Percentiles rank a stretch among this genome's conserved stretches.
Conservation (phyloP, 2,329 filamentous ascomycete genomes). For the Penicillium glabrum region DNA sequence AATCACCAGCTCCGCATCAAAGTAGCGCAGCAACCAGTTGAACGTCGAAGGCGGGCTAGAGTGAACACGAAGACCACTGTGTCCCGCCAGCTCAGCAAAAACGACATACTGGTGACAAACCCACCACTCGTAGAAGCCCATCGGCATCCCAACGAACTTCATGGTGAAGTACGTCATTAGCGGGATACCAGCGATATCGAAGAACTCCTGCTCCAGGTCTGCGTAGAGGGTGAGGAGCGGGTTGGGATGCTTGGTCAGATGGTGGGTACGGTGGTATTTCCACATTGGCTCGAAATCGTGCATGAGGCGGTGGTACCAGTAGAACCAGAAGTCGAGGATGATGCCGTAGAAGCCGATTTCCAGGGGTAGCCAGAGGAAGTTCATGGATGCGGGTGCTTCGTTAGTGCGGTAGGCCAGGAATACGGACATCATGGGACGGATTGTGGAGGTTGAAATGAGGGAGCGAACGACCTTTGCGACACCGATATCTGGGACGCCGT, state of each 20-base stretch:
- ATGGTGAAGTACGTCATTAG: conserved; percentile 23
- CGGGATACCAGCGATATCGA: conserved; percentile 26
- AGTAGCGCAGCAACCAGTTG: conserved; percentile 19
- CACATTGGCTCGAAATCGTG: conserved; percentile 23
- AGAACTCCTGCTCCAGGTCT: conserved; percentile 26
- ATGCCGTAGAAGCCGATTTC: conserved; percentile 25
- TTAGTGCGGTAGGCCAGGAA: conserved; percentile 21
- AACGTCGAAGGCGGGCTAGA: conserved; percentile 22
- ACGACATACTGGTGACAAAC: conserved; percentile 27
- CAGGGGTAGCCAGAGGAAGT: conserved; percentile 21
- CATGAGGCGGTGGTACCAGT: conserved; percentile 29
- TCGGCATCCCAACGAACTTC: conserved; percentile 23
- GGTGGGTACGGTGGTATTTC: conserved; percentile 28
- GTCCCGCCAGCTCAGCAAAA: conserved; percentile 25
- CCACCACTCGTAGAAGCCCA: conserved; percentile 31
- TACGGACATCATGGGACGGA: conserved; percentile 27
- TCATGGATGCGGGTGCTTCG: conserved; percentile 17
- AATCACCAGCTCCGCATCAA: conserved; percentile 26
- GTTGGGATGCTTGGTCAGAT: conserved; percentile 28
- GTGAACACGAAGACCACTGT: conserved; percentile 25
- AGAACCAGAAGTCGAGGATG: conserved; percentile 30
- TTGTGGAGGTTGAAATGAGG: conserved; percentile 22
- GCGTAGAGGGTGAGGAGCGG: conserved; percentile 26
- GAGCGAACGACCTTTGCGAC: conserved; percentile 26
- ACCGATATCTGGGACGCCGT: conserved; percentile 26